Evolutionary conservation across 1,284 basidiomycete genomes (phyloP).

Genomic region (Anthracocystis panici-leucophaei): DNA sequence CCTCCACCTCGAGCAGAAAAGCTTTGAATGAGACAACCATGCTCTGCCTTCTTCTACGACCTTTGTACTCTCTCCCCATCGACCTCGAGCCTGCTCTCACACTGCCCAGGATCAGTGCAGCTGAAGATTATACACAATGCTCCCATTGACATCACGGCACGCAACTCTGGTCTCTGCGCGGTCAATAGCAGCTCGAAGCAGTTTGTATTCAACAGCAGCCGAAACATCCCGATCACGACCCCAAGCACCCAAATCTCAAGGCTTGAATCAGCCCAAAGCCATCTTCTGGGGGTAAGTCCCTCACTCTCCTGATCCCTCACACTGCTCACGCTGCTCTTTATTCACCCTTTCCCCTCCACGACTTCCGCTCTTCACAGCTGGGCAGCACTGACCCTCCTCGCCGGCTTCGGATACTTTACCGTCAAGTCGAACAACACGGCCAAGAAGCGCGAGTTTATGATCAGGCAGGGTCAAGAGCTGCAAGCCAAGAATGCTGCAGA

Average conservation of each 20-base stretch:
- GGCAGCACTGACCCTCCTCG: slow-evolving; percentile 39
- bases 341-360: neutral
- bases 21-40: neutral
- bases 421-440: slow-evolving; percentile 52
- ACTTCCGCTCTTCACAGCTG: slow-evolving; percentile 18
- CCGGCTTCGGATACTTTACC: slow-evolving; percentile 49
- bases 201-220: slow-evolving; percentile 15
- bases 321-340: neutral
- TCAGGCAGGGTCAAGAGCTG: slow-evolving; percentile 40
- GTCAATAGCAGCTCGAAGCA: neutral
- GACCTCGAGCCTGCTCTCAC: neutral
- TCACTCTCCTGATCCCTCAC: neutral
- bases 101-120: neutral
- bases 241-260: slow-evolving; percentile 20
- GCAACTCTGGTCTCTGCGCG: neutral
- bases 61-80: neutral
- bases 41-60: neutral
- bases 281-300: slow-evolving; percentile 45
- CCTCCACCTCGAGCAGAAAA: slow-evolving; percentile 1
- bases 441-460: slow-evolving; percentile 54
- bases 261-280: slow-evolving; percentile 41
- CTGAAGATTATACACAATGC: slow-evolving; percentile 1
- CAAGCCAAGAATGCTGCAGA: slow-evolving; percentile 8
- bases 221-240: slow-evolving; percentile 1
- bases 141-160: slow-evolving; percentile 1